These are phyloP conservation scores for Phialocephala sp. DNA, from an alignment of 2,329 filamentous ascomycete species.

Conservation along the genomic window DNA sequence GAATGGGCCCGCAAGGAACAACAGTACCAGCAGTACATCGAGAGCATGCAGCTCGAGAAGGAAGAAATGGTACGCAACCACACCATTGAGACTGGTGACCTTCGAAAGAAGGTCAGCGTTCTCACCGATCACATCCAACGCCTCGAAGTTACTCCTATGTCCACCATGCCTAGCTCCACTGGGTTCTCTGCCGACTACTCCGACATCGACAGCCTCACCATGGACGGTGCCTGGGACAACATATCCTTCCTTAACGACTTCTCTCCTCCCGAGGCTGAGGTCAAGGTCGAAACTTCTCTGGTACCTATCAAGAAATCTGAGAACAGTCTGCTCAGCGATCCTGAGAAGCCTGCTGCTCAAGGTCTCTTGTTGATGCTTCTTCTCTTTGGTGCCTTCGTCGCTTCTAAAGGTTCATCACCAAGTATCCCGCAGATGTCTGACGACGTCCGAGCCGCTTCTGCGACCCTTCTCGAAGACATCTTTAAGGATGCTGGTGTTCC, in stretches of 20 bases:
- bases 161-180: constrained; percentile 59
- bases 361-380: constrained; percentile 94
- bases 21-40: constrained; percentile 75
- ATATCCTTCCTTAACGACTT: constrained; percentile 79
- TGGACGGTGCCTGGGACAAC: constrained; percentile 83
- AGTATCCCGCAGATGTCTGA: constrained; percentile 80
- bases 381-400: constrained; percentile 93
- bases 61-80: constrained; percentile 88
- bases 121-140: constrained; percentile 75
- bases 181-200: constrained; percentile 74
- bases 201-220: constrained; percentile 83
- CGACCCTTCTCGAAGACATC: constrained; percentile 78
- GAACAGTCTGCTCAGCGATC: constrained; percentile 51
- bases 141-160: constrained; percentile 67
- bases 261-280: constrained; percentile 62
- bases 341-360: constrained; percentile 72
- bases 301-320: constrained; percentile 61
- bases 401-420: constrained; percentile 79
- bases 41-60: constrained; percentile 82
- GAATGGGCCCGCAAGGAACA: constrained; percentile 76
- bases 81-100: constrained; percentile 87
- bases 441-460: constrained; percentile 79
- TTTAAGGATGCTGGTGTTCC: constrained; percentile 77
- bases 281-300: constrained; percentile 62
- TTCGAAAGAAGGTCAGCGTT: constrained; percentile 90